Evolutionary conservation across 441 rosid genomes (phyloP), one percentile per base, ranked within the genome.

Genomic region (Adansonia grandidieri): DNA sequence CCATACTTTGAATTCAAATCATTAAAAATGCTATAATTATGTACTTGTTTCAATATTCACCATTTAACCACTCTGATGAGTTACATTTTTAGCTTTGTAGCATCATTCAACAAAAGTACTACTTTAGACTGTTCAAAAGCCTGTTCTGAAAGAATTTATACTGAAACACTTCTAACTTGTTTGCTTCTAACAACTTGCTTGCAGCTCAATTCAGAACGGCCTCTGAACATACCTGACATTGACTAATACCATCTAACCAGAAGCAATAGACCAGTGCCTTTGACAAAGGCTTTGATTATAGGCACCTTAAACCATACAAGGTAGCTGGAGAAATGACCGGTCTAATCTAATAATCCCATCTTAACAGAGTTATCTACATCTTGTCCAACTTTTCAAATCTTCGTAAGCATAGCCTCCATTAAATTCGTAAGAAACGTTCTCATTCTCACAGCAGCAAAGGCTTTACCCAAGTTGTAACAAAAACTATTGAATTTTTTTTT

Each of bases 221-320:
- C 22, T n/a, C n/a, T 40, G 20, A 40, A 40, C 50, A 17, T 65
- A 65, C 50, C 71, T n/a, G 50, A 22, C 70, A 8, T n/a, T 65
- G 24, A 65, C 24, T 7, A 65, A n/a, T n/a, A 9, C 50, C 70
- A 63, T 9, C 70, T 40, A 6, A 42, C 51, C 70, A 65, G 70
- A 42, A 64, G 48, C 69, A 64, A 17, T 37, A 37, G 48, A 37
- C 22, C 11, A 32, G 47, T 64, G 68, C 68, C 68, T 64, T 64
- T 7, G 20, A 15, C 13, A 61, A 61, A 40, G 19, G 54, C 24
- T 57, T 57, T 57, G 5, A 57, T 22, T 57, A 2, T 8, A 57
- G 62, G 62, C 13, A 57, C 62, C 19, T 8, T 13, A 62, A 64
- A 64, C 20, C 69, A 37, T 64, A 64, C 5, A 32, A 63, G 47